phyloP scores from a whole-genome alignment of 2,329 filamentous ascomycete species.

The Colletotrichum siamense region DNA sequence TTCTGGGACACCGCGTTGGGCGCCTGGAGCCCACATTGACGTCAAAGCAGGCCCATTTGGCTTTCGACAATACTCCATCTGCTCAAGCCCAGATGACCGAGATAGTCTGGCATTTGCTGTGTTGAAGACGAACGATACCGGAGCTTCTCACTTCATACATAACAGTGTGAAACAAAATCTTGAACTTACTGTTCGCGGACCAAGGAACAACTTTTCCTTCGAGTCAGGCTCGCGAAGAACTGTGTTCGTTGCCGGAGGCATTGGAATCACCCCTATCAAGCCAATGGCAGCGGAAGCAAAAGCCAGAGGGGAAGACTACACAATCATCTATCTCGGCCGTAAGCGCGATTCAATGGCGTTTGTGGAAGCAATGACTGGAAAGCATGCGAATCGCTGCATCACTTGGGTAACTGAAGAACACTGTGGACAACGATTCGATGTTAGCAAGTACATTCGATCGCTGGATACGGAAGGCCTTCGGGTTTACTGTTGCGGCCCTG shows the following conservation, averaged over 20 bases:
- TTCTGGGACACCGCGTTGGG: background rate
- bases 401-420: background rate
- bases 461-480: background rate
- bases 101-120: background rate
- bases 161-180: background rate
- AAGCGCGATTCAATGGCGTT: background rate
- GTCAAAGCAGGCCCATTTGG: background rate
- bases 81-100: background rate
- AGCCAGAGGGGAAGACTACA: background rate
- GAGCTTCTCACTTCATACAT: background rate
- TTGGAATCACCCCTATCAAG: background rate
- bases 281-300: background rate
- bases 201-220: background rate
- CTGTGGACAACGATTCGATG: rapidly evolving
- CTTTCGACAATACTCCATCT: background rate
- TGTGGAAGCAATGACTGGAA: background rate
- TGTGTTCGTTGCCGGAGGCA: background rate
- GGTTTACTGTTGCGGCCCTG: background rate
- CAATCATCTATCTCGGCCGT: background rate
- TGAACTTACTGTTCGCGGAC: background rate
- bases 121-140: background rate
- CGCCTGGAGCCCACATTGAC: background rate
- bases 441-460: background rate
- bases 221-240: background rate
- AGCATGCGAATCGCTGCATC: background rate